A percentile compares a stretch with the other conserved stretches of the same genome.
Evolutionary conservation across 2,329 filamentous ascomycete genomes (phyloP).

Genomic region (Aplosporella prunicola): DNA sequence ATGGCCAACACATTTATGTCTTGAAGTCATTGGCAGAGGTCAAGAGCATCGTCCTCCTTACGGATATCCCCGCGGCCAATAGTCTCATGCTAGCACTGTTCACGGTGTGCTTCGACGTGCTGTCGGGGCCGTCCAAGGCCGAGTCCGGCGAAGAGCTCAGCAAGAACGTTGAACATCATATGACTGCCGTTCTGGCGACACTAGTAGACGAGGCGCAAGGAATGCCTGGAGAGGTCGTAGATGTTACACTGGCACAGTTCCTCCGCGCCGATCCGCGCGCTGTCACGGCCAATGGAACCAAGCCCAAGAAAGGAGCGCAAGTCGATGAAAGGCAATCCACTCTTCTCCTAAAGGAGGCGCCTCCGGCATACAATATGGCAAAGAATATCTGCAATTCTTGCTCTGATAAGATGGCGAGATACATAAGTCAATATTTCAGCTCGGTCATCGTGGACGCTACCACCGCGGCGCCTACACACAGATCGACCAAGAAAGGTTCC

Average conservation of each 20-base stretch:
- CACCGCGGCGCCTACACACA: conserved; percentile 36
- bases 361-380: conserved; percentile 91
- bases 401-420: conserved; percentile 87
- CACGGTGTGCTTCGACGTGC: conserved; percentile 81
- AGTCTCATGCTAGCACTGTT: conserved; percentile 70
- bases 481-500: conserved; percentile 31
- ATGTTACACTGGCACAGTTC: conserved; percentile 93
- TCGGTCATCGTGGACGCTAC: conserved; percentile 87
- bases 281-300: conserved; percentile 28
- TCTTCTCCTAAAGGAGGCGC: conserved; percentile 75
- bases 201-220: conserved; percentile 77
- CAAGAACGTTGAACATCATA: conserved; percentile 88
- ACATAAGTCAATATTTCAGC: conserved; percentile 93
- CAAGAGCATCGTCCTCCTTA: conserved; percentile 87
- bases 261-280: conserved; percentile 68
- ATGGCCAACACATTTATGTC: conserved; percentile 86
- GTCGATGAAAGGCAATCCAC: conserved; percentile 72
- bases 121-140: conserved; percentile 67
- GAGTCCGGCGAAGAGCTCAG: conserved; percentile 71
- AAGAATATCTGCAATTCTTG: conserved; percentile 85
- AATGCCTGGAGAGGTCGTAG: conserved; percentile 72
- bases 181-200: conserved; percentile 75
- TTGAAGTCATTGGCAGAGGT: conserved; percentile 81
- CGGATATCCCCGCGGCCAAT: conserved; percentile 76
- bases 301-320: conserved; percentile 44